Conservation (phyloP, 1,139 yeast species). For the Kluyveromyces sp. region DNA sequence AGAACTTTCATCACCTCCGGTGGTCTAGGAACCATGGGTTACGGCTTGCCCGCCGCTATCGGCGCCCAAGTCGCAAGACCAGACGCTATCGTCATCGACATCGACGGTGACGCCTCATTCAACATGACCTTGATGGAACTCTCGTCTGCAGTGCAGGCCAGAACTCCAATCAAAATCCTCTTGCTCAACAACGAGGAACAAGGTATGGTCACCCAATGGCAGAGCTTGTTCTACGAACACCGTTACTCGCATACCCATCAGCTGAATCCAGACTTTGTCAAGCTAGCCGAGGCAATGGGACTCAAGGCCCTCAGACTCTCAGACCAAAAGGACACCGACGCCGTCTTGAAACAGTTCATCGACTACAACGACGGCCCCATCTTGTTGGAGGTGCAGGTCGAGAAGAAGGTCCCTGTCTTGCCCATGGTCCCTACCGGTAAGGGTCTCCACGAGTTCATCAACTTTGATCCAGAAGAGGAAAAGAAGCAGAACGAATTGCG, state of each 20-base stretch:
- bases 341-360: slow-evolving; percentile 64
- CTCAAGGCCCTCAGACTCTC: slow-evolving; percentile 70
- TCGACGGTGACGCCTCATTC: slow-evolving; percentile 98
- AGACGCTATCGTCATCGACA: slow-evolving; percentile 88
- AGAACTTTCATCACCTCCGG: slow-evolving; percentile 94
- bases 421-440: slow-evolving; percentile 99
- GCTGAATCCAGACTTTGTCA: slow-evolving; percentile 85
- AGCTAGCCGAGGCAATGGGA: slow-evolving; percentile 91
- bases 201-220: slow-evolving; percentile 99
- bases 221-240: slow-evolving; percentile 90
- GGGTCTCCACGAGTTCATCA: slow-evolving; percentile 86
- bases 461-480: slow-evolving; percentile 76
- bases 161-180: slow-evolving; percentile 81
- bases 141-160: slow-evolving; percentile 89
- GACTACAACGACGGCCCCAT: slow-evolving; percentile 70
- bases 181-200: slow-evolving; percentile 95
- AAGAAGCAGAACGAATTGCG: slow-evolving; percentile 54
- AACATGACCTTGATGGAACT: slow-evolving; percentile 94
- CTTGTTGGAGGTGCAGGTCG: slow-evolving; percentile 81
- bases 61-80: slow-evolving; percentile 98
- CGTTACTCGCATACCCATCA: slow-evolving; percentile 97
- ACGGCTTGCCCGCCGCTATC: slow-evolving; percentile 93
- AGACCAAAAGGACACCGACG: slow-evolving; percentile 56
- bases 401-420: slow-evolving; percentile 93
- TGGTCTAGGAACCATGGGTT: slow-evolving; percentile 99